phyloP scores from a whole-genome alignment of 1,284 basidiomycete species.

The Apiotrichum gamsii region DNA sequence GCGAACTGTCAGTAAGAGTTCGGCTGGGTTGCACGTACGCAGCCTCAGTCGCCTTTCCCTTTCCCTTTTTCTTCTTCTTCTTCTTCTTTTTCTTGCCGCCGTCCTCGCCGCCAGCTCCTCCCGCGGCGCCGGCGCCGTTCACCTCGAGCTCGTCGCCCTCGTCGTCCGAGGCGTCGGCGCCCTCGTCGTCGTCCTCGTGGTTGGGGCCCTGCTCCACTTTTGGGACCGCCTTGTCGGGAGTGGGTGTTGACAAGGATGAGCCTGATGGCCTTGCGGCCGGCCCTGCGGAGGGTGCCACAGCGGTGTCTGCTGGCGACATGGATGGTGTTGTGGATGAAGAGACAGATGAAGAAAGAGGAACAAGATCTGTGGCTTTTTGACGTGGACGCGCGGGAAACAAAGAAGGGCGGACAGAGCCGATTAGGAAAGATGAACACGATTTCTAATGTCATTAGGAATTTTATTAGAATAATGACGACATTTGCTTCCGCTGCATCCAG shows the following conservation, averaged over 20 bases:
- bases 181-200: conserved; percentile 11
- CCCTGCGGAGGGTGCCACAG: too few species aligned
- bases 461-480: too few species aligned
- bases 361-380: too few species aligned
- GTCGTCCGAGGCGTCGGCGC: conserved; percentile 7
- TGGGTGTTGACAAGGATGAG: neutral
- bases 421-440: too few species aligned
- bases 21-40: too few species aligned
- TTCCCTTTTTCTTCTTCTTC: conserved; percentile 32
- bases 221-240: conserved; percentile 3
- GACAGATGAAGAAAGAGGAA: neutral
- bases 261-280: conserved; percentile 6
- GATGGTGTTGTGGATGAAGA: neutral
- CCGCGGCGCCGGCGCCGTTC: conserved; percentile 16
- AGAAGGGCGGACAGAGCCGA: too few species aligned
- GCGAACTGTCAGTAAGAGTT: conserved; percentile 38
- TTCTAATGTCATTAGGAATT: too few species aligned
- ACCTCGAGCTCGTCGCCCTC: conserved; percentile 10
- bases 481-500: too few species aligned
- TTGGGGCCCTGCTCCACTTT: conserved; percentile 7
- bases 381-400: too few species aligned
- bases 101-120: conserved; percentile 19
- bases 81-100: conserved; percentile 22
- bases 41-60: conserved; percentile 38
- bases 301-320: conserved; percentile 5